Conservation (phyloP, 208 protist genomes). For the Acanthamoeba triangularis region DNA sequence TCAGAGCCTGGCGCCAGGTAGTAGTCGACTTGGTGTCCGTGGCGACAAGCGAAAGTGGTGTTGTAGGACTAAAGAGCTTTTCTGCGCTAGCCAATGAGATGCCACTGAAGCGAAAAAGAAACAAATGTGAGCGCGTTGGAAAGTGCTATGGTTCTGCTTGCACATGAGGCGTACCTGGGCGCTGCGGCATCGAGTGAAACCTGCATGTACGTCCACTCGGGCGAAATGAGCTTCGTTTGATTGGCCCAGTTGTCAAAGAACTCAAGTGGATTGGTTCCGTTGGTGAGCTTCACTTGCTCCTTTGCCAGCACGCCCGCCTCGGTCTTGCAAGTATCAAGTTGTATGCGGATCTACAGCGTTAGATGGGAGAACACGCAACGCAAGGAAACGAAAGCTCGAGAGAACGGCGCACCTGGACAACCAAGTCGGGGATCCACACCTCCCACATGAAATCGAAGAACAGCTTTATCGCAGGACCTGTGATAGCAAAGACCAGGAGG, state of each 20-base stretch:
- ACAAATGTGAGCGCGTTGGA: not conserved
- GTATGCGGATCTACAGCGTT: not conserved
- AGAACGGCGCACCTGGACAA: constrained; percentile 10
- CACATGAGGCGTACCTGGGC: constrained; percentile 33
- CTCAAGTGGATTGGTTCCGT: not conserved
- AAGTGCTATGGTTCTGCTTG: too few species aligned
- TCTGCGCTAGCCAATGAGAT: constrained; percentile 26
- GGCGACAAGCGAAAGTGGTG: not conserved
- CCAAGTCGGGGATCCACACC: constrained; percentile 12
- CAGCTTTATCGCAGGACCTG: not conserved
- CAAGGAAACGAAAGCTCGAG: not conserved
- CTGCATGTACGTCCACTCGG: constrained; percentile 49
- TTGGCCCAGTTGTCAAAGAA: constrained; percentile 71
- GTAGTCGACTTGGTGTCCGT: not conserved
- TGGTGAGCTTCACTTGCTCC: not conserved
- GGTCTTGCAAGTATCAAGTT: not conserved
- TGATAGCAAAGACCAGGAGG: constrained; percentile 15
- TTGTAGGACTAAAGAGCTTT: not conserved
- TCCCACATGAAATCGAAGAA: constrained; percentile 59
- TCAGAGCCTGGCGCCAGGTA: constrained; percentile 36
- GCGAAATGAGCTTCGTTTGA: not conserved
- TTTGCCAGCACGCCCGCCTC: not conserved
- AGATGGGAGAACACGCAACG: not conserved
- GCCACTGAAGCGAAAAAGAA: not conserved
- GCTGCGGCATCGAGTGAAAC: constrained; percentile 29